These are phyloP conservation scores for Apophysomyces elegans DNA, from an alignment of 371 early-diverging fungal genomes.

Conservation along the genomic window DNA sequence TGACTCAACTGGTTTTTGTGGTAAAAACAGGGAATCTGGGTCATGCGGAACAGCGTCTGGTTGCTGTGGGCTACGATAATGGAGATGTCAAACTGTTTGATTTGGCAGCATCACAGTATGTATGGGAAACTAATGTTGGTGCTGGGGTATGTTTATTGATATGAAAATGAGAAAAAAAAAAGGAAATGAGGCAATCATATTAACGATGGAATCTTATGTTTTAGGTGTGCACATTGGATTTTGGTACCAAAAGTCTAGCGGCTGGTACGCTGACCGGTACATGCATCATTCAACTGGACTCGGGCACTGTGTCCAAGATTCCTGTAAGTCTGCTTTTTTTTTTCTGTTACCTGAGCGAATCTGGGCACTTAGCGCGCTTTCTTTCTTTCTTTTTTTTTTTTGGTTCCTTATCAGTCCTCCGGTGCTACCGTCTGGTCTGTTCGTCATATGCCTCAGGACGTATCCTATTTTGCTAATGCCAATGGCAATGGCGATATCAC, in stretches of 20 bases:
- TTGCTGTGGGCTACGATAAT: conserved; percentile 82
- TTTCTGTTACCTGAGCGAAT: too few relatives aligned
- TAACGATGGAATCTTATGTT: background rate
- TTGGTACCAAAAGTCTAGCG: conserved; percentile 51
- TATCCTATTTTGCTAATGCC: conserved; percentile 65
- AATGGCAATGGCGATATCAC: conserved; percentile 68
- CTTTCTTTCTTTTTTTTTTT: background rate
- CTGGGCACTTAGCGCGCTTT: background rate
- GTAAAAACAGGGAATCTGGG: conserved; percentile 6
- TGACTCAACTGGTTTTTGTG: background rate
- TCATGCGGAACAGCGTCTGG: conserved; percentile 20
- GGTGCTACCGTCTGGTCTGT: conserved; percentile 78
- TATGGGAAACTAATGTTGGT: conserved; percentile 76
- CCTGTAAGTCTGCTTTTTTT: conserved; percentile 30
- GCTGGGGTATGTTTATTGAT: conserved; percentile 62
- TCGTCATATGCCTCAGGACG: conserved; percentile 71
- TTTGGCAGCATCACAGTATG: conserved; percentile 55
- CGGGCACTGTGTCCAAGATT: conserved; percentile 13
- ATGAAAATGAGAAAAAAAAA: conserved; percentile 13
- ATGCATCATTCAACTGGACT: conserved; percentile 30
- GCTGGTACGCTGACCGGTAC: conserved; percentile 60
- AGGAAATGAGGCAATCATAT: conserved; percentile 11
- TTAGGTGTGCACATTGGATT: conserved; percentile 67
- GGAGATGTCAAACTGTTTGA: conserved; percentile 81
- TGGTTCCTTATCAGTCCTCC: conserved; percentile 27